Evolutionary conservation across 306 rosid genomes (phyloP), one percentile per base, ranked within the genome.

Genomic region (Castanea mollissima): DNA sequence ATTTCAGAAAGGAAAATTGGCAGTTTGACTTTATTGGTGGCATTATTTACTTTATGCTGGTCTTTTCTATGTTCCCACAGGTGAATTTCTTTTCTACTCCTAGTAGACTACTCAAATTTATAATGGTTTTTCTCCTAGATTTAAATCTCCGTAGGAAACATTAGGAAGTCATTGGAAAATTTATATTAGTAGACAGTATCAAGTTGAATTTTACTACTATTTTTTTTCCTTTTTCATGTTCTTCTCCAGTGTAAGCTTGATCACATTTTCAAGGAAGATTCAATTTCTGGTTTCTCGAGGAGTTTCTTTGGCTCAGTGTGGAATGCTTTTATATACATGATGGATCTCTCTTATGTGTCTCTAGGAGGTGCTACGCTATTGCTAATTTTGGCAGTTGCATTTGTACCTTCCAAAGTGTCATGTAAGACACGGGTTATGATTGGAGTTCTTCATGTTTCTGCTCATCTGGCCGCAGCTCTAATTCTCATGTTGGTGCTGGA

Each of bases 21-120:
- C 99, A 88, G 81, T 95, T 95, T 88, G 99, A 95, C 88, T 89
- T 91, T 83, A 91, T 93, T 77, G 99, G 99, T 74, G 99, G 99
- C 83, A 89, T 95, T 74, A 88, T 95, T 83, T 95, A 95, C 87
- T 95, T 95, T 78, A 23, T 88, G 29, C 82, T 95, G 78, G 96
- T 87, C 34, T 91, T 93, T 81, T 95, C 99, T 54, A 89, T 95
- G 97, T 91, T 95, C 83, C 99, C 99, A 27, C 97, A 87, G 83
- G 99, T 93, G 79, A 86, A 93, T 79, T 83, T 49, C 71, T 44
- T 38, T 38, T 38, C 46, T 38, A 38, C 46, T 38, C 46, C 46
- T 38, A 7, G 46, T 38, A 38, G 2, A 38, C 46, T 38, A 38
- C 10, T 38, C 46, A 38, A 38, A 7, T 38, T 38, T 38, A 38